These are phyloP conservation scores for Ustanciosporium gigantosporum DNA, from an alignment of 1,284 basidiomycete genomes.

Conservation along the genomic window DNA sequence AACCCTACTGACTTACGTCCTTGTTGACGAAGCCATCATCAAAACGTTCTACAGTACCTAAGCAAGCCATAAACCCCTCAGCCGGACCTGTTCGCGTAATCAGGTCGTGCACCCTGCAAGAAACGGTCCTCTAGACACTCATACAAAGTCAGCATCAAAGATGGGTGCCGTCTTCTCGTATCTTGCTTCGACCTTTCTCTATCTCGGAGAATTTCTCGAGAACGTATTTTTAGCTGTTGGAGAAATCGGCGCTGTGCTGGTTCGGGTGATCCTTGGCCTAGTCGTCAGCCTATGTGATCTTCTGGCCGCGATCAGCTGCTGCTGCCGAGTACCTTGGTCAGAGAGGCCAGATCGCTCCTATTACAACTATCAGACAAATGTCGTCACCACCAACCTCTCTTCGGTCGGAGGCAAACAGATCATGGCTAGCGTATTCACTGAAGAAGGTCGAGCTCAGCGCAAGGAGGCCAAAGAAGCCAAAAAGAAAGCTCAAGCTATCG, in stretches of 20 bases:
- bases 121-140: too few species aligned
- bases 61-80: too few species aligned
- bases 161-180: conserved; percentile 49
- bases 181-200: conserved; percentile 37
- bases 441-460: conserved; percentile 18
- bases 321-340: conserved; percentile 43
- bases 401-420: conserved; percentile 30
- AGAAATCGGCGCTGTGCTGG: conserved; percentile 42
- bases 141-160: too few species aligned
- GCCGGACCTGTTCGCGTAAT: too few species aligned
- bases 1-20: too few species aligned
- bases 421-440: conserved; percentile 22
- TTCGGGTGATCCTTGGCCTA: conserved; percentile 39
- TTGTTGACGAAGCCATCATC: too few species aligned
- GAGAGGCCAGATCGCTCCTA: conserved; percentile 39
- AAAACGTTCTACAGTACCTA: too few species aligned
- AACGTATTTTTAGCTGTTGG: conserved; percentile 38
- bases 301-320: conserved; percentile 48
- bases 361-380: conserved; percentile 15
- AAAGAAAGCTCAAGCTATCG: conserved; percentile 21
- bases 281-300: conserved; percentile 49
- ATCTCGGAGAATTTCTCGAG: conserved; percentile 42
- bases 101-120: too few species aligned
- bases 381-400: conserved; percentile 1
- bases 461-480: conserved; percentile 46